Percentiles rank a stretch among this genome's conserved stretches.
Conservation (phyloP, 352 stramenopile species). For the Pythium guiyangense region DNA sequence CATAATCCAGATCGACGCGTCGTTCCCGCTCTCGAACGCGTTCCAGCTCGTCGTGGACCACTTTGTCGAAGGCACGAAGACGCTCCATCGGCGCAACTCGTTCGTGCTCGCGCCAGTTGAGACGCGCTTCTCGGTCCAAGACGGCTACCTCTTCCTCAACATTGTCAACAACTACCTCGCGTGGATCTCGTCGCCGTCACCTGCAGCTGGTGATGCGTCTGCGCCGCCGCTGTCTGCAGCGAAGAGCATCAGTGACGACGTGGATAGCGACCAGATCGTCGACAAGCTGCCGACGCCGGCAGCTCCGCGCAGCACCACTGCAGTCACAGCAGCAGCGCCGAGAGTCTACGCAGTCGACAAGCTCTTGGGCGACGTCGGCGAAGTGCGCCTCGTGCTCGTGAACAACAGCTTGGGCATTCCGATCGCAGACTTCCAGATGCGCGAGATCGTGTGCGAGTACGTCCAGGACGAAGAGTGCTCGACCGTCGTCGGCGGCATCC, state of each 20-base stretch:
- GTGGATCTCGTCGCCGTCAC: conserved; percentile 29
- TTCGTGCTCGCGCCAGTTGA: conserved; percentile 81
- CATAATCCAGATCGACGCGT: conserved; percentile 81
- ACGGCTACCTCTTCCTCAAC: conserved; percentile 75
- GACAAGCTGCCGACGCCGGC: no score
- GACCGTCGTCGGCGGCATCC: conserved; percentile 66
- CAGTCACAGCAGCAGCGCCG: conserved; percentile 3
- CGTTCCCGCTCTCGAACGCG: conserved; percentile 76
- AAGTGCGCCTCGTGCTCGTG: conserved; percentile 79
- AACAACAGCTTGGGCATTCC: conserved; percentile 88
- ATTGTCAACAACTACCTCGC: conserved; percentile 86
- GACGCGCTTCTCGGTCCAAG: conserved; percentile 83
- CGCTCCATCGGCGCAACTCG: conserved; percentile 60
- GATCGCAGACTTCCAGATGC: conserved; percentile 83
- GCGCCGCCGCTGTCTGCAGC: background rate
- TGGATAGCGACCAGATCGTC: conserved; percentile 3
- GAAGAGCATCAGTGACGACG: background rate
- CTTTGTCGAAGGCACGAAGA: conserved; percentile 55
- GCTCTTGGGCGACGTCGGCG: conserved; percentile 79
- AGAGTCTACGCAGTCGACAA: conserved; percentile 61
- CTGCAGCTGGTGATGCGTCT: background rate
- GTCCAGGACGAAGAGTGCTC: conserved; percentile 83
- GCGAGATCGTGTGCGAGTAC: conserved; percentile 87
- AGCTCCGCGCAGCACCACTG: background rate
- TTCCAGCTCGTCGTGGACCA: conserved; percentile 81